Base-by-base conservation (phyloP, 306 rosid species). In the Rosa multiflora region DNA sequence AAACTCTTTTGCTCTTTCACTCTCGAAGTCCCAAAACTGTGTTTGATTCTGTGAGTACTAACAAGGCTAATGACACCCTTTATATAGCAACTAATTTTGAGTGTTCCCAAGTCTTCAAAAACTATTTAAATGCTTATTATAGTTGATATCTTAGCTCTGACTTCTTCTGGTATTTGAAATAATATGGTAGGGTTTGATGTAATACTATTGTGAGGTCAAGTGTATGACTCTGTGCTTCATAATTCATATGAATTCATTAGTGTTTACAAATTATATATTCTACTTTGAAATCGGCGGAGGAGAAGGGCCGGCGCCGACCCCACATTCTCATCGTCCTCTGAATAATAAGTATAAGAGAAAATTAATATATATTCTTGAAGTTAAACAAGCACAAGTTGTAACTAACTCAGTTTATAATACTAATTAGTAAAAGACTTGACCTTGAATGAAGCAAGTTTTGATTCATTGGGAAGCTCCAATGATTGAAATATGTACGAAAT, bases 231-330 rank as follows among this genome's bases (percentile, higher is more conserved):
- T 66, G 70, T 66, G 23, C 47, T 17, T 37, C 70, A 66, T 63
- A 63, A 63, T 63, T 29, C 69, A 39, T 67, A 15, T 39, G 42
- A 67, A 67, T n/a, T 39, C 17, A 56, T 51, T 49, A 32, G 29
- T 32, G 5, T 44, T 70, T 70, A 17, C 12, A 70, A 47, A 70
- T 70, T 70, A 26, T 17, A 14, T 72, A 29, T 49, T 11, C 17
- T 29, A 71, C 76, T 76, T 74, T 73, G 80, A 72, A 73, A 66
- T 42, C 47, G 83, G 88, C 75, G 70, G 64, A 68, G 67, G 62
- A 73, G 81, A 74, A 32, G 85, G 92, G 93, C 84, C 89, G 91
- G 94, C 78, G 86, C 94, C 89, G 81, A 88, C 90, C 89, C 92
- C 89, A 86, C 83, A 74, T 74, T n/a, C 72, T 55, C 56, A 17